Conservation (phyloP, 768 basidiomycete species). For the Podaxis sp. region DNA sequence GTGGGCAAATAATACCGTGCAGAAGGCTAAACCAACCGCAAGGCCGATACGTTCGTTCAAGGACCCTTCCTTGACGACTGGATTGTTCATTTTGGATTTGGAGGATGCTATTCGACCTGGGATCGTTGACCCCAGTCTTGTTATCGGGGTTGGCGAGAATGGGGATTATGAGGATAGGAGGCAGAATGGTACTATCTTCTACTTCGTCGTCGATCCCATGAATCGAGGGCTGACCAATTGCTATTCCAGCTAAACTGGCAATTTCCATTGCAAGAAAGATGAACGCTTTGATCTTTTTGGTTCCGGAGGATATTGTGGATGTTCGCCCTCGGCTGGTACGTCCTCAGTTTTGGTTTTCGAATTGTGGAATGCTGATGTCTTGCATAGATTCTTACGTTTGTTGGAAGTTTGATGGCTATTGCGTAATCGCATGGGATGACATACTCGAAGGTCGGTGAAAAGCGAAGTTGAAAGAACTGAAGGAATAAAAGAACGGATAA, state of each 20-base stretch:
- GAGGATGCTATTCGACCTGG: constrained; percentile 90
- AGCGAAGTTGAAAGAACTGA: neutral
- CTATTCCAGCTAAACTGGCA: constrained; percentile 77
- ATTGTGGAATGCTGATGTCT: neutral
- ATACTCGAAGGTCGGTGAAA: neutral
- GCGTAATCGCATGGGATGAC: constrained; percentile 26
- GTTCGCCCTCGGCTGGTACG: constrained; percentile 84
- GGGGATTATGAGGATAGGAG: constrained; percentile 84
- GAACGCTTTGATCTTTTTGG: constrained; percentile 93
- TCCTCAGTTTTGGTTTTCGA: constrained; percentile 12
- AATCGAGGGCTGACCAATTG: constrained; percentile 4
- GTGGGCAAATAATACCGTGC: constrained; percentile 92
- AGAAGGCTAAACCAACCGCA: constrained; percentile 55
- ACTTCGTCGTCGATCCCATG: constrained; percentile 1
- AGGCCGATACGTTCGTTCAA: constrained; percentile 87
- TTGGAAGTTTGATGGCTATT: constrained; percentile 87
- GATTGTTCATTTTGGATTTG: constrained; percentile 89
- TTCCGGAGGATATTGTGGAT: constrained; percentile 96
- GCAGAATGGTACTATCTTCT: constrained; percentile 75
- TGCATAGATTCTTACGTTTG: constrained; percentile 86
- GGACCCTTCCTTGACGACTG: constrained; percentile 85
- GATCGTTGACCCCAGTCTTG: constrained; percentile 86
- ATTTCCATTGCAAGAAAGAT: constrained; percentile 99
- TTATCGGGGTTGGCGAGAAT: constrained; percentile 53
- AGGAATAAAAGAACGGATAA: no score